These are phyloP conservation scores for Fusarium sarcochroum DNA, from an alignment of 2,329 filamentous ascomycete genomes.

Conservation along the genomic window DNA sequence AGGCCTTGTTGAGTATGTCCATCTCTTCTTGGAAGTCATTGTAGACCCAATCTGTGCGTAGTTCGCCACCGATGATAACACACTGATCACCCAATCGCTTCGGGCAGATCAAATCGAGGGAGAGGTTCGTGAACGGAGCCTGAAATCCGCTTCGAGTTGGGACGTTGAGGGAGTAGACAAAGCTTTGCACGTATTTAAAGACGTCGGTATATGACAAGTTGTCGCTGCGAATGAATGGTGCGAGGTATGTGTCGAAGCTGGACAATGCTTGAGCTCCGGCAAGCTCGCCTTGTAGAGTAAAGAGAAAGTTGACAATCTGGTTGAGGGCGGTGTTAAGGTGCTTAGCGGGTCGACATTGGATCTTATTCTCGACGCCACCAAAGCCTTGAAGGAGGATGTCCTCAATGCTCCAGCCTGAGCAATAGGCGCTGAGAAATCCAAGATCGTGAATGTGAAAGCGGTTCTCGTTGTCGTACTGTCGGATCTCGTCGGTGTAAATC, in stretches of 20 bases:
- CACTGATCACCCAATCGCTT: conserved; percentile 33
- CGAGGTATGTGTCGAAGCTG: conserved; percentile 46
- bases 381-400: conserved; percentile 45
- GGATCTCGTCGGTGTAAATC: conserved; percentile 41
- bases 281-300: conserved; percentile 44
- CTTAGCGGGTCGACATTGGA: conserved; percentile 43
- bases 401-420: conserved; percentile 46
- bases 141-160: conserved; percentile 46
- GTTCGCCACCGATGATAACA: conserved; percentile 39
- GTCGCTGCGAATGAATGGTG: conserved; percentile 42
- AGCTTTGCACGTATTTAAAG: conserved; percentile 45
- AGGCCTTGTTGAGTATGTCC: conserved; percentile 46
- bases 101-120: conserved; percentile 40
- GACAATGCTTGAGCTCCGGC: conserved; percentile 42
- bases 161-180: conserved; percentile 47
- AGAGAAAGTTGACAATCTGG: conserved; percentile 46
- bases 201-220: conserved; percentile 36
- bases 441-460: conserved; percentile 47
- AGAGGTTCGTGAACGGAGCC: conserved; percentile 45
- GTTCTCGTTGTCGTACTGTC: conserved; percentile 33
- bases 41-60: conserved; percentile 37
- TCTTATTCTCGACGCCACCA: conserved; percentile 45
- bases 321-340: conserved; percentile 47
- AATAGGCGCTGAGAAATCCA: conserved; percentile 45
- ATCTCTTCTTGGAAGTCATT: conserved; percentile 46